phyloP scores from a whole-genome alignment of 2,329 filamentous ascomycete genomes.

The Colletotrichum zoysiae region DNA sequence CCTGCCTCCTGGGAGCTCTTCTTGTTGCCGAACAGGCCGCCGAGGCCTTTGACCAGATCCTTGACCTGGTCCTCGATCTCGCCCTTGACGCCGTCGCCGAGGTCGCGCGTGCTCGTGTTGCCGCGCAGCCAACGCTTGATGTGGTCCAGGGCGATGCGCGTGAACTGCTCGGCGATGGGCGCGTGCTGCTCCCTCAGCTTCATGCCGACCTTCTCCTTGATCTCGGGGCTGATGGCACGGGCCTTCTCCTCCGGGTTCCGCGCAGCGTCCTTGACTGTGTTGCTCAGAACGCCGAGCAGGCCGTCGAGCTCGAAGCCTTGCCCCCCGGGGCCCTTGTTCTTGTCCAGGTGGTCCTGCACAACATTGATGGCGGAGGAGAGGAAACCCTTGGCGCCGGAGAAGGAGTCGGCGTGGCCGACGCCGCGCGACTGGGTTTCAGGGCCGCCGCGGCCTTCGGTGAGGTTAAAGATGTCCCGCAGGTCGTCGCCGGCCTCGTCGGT shows the following conservation, averaged over 20 bases:
- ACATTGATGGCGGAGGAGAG: slow-evolving; percentile 57
- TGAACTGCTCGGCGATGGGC: slow-evolving; percentile 60
- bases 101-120: slow-evolving; percentile 56
- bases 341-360: slow-evolving; percentile 57
- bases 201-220: slow-evolving; percentile 58
- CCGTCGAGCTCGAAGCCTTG: slow-evolving; percentile 57
- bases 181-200: slow-evolving; percentile 58
- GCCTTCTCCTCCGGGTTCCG: slow-evolving; percentile 62
- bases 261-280: slow-evolving; percentile 58
- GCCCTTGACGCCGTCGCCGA: slow-evolving; percentile 58
- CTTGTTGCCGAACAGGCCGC: slow-evolving; percentile 55
- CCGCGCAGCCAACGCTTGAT: slow-evolving; percentile 61
- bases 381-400: slow-evolving; percentile 52
- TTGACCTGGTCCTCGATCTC: slow-evolving; percentile 60
- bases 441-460: slow-evolving; percentile 52
- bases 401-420: slow-evolving; percentile 42
- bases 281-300: slow-evolving; percentile 57
- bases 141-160: slow-evolving; percentile 59
- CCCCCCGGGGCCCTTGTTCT: slow-evolving; percentile 46
- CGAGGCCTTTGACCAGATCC: slow-evolving; percentile 59
- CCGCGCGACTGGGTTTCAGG: slow-evolving; percentile 47
- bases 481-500: slow-evolving; percentile 58
- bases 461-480: slow-evolving; percentile 57
- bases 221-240: slow-evolving; percentile 59
- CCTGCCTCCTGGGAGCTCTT: slow-evolving; percentile 47